Evolutionary conservation across 805 yeast species (phyloP), one percentile per base, ranked within the genome.

Genomic region (Candida chauliodis): DNA sequence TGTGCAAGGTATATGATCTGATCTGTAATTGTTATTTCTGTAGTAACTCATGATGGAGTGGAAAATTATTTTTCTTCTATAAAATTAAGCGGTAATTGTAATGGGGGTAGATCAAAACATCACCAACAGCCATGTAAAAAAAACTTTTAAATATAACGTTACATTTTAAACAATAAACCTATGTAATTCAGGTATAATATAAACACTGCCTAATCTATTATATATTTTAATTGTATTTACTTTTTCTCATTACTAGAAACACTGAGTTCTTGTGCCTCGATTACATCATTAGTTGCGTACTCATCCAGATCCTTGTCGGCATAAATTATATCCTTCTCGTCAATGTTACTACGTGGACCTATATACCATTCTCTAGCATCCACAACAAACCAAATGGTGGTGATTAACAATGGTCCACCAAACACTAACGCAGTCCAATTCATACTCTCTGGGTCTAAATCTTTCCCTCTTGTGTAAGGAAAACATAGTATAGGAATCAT

Each of bases 351-450:
- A 57, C 66, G 73, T 24, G 85, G 86, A 18, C 86, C 87, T 31
- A 55, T 55, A 66, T 76, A 80, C 72, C 78, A 72, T 46, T 72
- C 78, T 50, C 65, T 76, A 15, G 83, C 86, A 44, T 70, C 73
- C 9, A 71, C 58, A 26, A 60, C 52, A 47, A 55, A 80, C 76
- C 80, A 80, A 2, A 65, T 40, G 18, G 67, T 49, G n/a, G 75
- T 72, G 16, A 78, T 36, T 15, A 75, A 43, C 75, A 79, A 63
- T 9, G 83, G 76, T 2, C 81, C 84, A 51, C 75, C 77, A 56
- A 69, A 78, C 7, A 80, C 83, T 14, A 78, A 69, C 29, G 61
- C 69, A 1, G 86, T 80, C 83, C 84, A 80, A 58, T 79, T 80
- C 84, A 78, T 78, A 26, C 44, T 37, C 23, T 59, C 67, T 42